Percentiles rank a stretch among this genome's conserved stretches.
Conservation (phyloP, 805 yeast genomes). For the Aciculoconidium aculeatum region DNA sequence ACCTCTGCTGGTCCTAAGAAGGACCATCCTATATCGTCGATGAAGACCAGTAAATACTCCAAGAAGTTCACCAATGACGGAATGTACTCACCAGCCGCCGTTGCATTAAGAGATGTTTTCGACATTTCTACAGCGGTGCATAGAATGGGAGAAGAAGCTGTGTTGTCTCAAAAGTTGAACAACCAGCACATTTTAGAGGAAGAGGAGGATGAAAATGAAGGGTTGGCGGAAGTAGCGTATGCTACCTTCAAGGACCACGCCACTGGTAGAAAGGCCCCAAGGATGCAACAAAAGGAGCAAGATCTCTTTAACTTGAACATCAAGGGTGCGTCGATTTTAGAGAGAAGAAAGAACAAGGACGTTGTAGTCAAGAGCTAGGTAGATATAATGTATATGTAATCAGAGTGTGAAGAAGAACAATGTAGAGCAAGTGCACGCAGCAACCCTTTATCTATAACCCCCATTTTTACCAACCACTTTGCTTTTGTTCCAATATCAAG, state of each 20-base stretch:
- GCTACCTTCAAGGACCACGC: conserved; percentile 6
- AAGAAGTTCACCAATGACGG: conserved; percentile 23
- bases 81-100: conserved; percentile 66
- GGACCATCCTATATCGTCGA: conserved; percentile 25
- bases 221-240: conserved; percentile 8
- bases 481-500: no score
- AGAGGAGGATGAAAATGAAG: conserved; percentile 32
- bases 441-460: no score
- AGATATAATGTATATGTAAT: no score
- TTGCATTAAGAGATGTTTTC: conserved; percentile 78
- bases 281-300: conserved; percentile 9
- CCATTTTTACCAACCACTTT: no score
- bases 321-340: conserved; percentile 49
- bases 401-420: no score
- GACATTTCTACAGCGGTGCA: conserved; percentile 84
- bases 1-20: conserved; percentile 4
- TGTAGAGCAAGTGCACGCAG: no score
- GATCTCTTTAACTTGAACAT: conserved; percentile 41
- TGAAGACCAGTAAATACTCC: conserved; percentile 15
- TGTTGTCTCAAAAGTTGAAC: conserved; percentile 19
- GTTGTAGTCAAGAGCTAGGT: conserved; percentile 6
- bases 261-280: conserved; percentile 9
- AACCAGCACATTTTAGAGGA: conserved; percentile 17
- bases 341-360: conserved; percentile 30
- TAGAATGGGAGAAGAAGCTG: conserved; percentile 66